Evolutionary conservation across 306 rosid species (phyloP), one percentile per base, ranked within the genome.

Genomic region (Gastrolobium villosum): DNA sequence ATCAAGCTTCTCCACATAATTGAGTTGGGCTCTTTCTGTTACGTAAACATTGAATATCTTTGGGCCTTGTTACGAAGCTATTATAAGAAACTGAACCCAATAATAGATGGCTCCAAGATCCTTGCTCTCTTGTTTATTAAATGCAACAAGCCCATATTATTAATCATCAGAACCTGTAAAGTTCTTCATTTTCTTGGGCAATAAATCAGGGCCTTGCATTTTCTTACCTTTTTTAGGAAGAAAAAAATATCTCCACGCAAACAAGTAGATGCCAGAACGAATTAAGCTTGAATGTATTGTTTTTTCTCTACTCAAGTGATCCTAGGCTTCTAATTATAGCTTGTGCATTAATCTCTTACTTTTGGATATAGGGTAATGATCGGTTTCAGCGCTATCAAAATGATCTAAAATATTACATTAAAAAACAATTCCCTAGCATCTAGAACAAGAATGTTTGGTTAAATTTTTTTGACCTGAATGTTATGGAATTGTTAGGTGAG

Each of bases 401-500:
- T 80, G 79, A 61, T 72, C 64, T 74, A 52, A 80, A 64, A 72
- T 26, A 59, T 52, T 36, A 40, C 46, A 31, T 37, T 43, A 36
- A 53, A 72, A 53, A 34, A 34, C 11, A 72, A 72, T 41, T 63
- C 68, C 61, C 40, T 34, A 36, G 79, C 60, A 72, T 50, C 66
- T 41, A 44, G 73, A 80, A 72, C 41, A 63, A 40, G 40, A 72
- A 72, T 72, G 74, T 72, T n/a, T 72, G 50, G 52, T 54, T 34
- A 65, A 28, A 10, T n/a, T n/a, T n/a, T 31, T 72, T 52, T 32
- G 78, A 49, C 13, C 60, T 53, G 7, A 52, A 41, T 59, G 52
- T 69, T 69, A 46, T 78, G 70, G 59, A 4, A 15, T 5, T 48
- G 72, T 50, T 62, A 39, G 79, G 78, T 72, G 73, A 71, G 59